A percentile compares a stretch with the other conserved stretches of the same genome.
Evolutionary conservation across 1,284 basidiomycete genomes (phyloP).

Genomic region (Naganishia sp.): DNA sequence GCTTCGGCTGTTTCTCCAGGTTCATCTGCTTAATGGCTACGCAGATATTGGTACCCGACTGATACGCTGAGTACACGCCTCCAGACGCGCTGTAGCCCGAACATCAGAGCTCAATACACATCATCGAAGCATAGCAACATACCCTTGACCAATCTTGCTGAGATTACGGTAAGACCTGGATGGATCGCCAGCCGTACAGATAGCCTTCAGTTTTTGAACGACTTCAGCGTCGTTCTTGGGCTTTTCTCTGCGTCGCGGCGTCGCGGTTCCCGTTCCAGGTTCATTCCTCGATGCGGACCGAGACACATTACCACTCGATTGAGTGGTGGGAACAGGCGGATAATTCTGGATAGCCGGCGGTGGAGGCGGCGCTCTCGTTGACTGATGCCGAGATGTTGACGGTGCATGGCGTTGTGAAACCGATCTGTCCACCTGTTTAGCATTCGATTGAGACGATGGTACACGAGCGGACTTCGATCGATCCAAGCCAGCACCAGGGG

Average conservation of each 20-base stretch:
- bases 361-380: conserved; percentile 52
- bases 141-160: conserved; percentile 98
- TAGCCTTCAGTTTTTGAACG: conserved; percentile 83
- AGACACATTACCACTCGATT: conserved; percentile 37
- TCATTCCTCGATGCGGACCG: conserved; percentile 45
- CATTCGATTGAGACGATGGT: conserved; percentile 42
- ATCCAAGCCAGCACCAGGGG: conserved; percentile 42
- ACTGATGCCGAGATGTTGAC: conserved; percentile 60
- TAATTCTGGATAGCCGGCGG: conserved; percentile 46
- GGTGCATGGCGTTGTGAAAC: conserved; percentile 31
- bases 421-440: conserved; percentile 49
- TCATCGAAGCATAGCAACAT: conserved; percentile 47
- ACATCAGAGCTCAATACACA: background rate
- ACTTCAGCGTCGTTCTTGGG: conserved; percentile 87
- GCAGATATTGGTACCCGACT: conserved; percentile 85
- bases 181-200: conserved; percentile 97
- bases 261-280: conserved; percentile 57
- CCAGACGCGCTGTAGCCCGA: conserved; percentile 73
- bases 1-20: conserved; percentile 98
- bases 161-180: conserved; percentile 88
- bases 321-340: conserved; percentile 34
- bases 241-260: conserved; percentile 81
- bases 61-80: conserved; percentile 96
- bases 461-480: conserved; percentile 52
- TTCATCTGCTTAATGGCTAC: conserved; percentile 99